phyloP scores from a whole-genome alignment of 176 grass and related monocot species.

The Pontederia paniculata region DNA sequence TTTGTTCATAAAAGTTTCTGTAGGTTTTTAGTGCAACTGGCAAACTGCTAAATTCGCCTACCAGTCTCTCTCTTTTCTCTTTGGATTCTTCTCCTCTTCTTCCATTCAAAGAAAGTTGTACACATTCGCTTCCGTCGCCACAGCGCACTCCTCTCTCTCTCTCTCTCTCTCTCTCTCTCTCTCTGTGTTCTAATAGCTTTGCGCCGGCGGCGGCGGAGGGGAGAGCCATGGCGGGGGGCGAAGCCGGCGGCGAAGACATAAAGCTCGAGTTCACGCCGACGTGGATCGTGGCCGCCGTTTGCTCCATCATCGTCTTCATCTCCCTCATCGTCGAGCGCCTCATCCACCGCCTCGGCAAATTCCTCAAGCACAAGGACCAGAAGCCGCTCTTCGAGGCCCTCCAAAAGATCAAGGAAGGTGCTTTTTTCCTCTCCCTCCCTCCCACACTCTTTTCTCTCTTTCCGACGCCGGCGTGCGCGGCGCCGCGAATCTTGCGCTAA shows the following conservation, averaged over 20 bases:
- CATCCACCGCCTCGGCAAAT: conserved; percentile 15
- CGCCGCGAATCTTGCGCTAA: conserved; percentile 1
- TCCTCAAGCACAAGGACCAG: conserved; percentile 59
- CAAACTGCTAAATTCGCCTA: too few relatives aligned
- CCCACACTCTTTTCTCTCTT: background rate
- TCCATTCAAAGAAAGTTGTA: too few relatives aligned
- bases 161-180: too few relatives aligned
- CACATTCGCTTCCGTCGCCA: too few relatives aligned
- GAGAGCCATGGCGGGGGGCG: conserved; percentile 4
- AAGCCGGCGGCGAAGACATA: background rate
- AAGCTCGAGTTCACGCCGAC: conserved; percentile 21
- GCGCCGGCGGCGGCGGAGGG: background rate
- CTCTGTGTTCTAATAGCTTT: too few relatives aligned
- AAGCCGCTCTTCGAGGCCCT: conserved; percentile 86
- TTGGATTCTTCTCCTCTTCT: too few relatives aligned
- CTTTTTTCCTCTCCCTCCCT: background rate
- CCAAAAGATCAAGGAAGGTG: conserved; percentile 93
- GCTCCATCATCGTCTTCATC: conserved; percentile 13
- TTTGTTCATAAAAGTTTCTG: too few relatives aligned
- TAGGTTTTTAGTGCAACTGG: too few relatives aligned
- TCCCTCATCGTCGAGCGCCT: conserved; percentile 9
- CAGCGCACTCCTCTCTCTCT: too few relatives aligned
- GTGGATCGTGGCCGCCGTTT: conserved; percentile 16
- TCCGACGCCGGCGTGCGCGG: background rate
- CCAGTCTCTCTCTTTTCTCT: too few relatives aligned